Conservation (phyloP, 768 basidiomycete genomes). For the Coprinellus aureogranulatus region DNA sequence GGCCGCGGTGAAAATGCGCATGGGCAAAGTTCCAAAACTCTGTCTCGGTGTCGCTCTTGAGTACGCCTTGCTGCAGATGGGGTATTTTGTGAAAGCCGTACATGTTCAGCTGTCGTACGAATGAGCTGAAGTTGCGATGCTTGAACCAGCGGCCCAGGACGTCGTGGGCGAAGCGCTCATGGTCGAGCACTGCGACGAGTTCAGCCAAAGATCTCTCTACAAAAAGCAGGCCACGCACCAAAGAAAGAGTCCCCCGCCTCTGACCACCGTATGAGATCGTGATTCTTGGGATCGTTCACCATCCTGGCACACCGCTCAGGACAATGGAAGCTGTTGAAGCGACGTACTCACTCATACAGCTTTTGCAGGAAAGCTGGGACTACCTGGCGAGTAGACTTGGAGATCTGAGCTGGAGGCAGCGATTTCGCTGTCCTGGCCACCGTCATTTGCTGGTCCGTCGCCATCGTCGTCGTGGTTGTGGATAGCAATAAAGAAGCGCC, state of each 20-base stretch:
- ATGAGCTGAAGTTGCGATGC: conserved; percentile 91
- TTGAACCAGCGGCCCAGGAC: conserved; percentile 96
- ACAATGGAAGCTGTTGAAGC: conserved; percentile 4
- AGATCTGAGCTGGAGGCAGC: conserved; percentile 26
- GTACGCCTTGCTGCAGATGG: conserved; percentile 91
- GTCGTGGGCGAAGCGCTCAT: conserved; percentile 85
- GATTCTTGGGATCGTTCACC: conserved; percentile 82
- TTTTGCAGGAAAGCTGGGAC: conserved; percentile 89
- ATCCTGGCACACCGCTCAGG: conserved; percentile 52
- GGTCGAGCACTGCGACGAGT: conserved; percentile 69
- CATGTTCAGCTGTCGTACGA: conserved; percentile 93
- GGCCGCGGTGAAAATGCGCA: conserved; percentile 82
- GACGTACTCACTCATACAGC: conserved; percentile 73
- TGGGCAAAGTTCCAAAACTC: conserved; percentile 94
- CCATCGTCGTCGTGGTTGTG: conserved; percentile 29
- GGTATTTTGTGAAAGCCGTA: conserved; percentile 95
- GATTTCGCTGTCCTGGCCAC: conserved; percentile 43
- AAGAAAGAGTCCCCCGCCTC: conserved; percentile 90
- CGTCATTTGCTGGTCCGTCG: conserved; percentile 56
- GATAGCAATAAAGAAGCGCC: no score
- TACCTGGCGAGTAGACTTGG: conserved; percentile 36
- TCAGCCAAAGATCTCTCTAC: neutral
- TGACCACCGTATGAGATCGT: conserved; percentile 88
- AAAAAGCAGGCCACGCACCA: conserved; percentile 43
- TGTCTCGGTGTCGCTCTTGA: conserved; percentile 75